Conservation (phyloP, 2,329 filamentous ascomycete genomes). For the Juglanconis sp. region DNA sequence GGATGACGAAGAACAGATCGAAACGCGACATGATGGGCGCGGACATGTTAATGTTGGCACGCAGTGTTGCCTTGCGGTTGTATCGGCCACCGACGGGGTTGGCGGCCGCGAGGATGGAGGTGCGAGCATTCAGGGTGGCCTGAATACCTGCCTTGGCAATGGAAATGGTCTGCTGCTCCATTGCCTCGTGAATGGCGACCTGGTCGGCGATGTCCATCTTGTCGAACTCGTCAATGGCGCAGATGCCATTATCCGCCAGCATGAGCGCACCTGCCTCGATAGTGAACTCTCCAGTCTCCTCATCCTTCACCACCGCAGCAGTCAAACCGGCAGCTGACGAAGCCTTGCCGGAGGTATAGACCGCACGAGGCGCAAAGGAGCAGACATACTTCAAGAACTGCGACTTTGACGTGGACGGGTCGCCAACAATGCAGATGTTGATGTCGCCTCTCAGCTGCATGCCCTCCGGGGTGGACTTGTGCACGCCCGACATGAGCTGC, state of each 20-base stretch:
- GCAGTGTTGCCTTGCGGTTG: conserved; percentile 89
- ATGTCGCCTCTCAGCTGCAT: conserved; percentile 96
- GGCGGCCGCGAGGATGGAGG: conserved; percentile 90
- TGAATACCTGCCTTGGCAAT: conserved; percentile 99
- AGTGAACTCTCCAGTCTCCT: conserved; percentile 97
- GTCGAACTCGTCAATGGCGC: conserved; percentile 98
- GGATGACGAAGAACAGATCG: conserved; percentile 95
- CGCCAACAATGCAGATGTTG: conserved; percentile 97
- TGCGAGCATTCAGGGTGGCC: conserved; percentile 92
- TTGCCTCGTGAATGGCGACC: conserved; percentile 98
- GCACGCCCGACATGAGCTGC: conserved; percentile 93
- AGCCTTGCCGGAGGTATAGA: conserved; percentile 97
- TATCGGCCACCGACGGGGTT: conserved; percentile 97
- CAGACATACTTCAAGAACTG: conserved; percentile 98
- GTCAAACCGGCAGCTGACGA: conserved; percentile 97
- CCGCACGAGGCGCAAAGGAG: conserved; percentile 90
- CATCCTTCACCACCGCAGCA: conserved; percentile 93
- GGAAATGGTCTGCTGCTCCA: conserved; percentile 99
- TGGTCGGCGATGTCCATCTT: conserved; percentile 99
- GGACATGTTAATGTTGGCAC: conserved; percentile 97
- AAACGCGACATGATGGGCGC: conserved; percentile 99
- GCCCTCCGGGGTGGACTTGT: conserved; percentile 86
- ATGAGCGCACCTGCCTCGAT: conserved; percentile 98
- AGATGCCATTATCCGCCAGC: conserved; percentile 95
- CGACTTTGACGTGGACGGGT: conserved; percentile 94